Evolutionary conservation across 352 stramenopile species (phyloP), one percentile per base, ranked within the genome.

Genomic region (Phytophthora gonapodyides): DNA sequence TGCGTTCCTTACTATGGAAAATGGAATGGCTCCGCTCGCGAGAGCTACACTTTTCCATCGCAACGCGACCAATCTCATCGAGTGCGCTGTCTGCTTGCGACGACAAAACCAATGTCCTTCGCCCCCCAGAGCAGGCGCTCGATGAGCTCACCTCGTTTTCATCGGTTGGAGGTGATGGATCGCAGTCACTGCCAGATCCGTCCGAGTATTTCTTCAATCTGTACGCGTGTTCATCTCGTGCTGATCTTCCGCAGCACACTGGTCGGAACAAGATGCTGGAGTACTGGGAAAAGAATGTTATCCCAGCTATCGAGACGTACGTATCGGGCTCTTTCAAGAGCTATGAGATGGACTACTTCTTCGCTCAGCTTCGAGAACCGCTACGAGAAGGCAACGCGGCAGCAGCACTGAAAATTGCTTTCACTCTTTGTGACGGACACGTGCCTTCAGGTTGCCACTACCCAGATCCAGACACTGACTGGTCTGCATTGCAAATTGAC

Each of bases 301-400:
- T 93, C 50, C 84, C 84, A 31, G 82, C 84, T 17, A 91, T 93
- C 46, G 80, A 93, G 52, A 84, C 79, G 21, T 93, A 93, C 38
- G 84, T 93, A 8, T 73, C 81, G 2, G 84, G 84, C 0, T 93
- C 84, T 12, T 93, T 93, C 57, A 93, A 93, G 61, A 89, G 76
- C 40, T 93, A 93, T 53, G 84, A 93, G 54, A 93, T 93, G 84
- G 82, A 93, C 34, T 93, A 93, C 35, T 93, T 93, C 47, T 93
- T 93, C 52, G 84, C 84, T 7, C 84, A 93, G 46, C 55, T 93
- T 15, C 80, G 84, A 36, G 84, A 93, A 43, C 84, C 84, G 3
- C 55, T 93, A 31, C 68, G 84, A 24, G 82, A 93, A 75, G 84
- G 84, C 10, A 91, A 93, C 35, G 75, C 77, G 2, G 77, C 82